These are phyloP conservation scores for Phytophthora quininea DNA, from an alignment of 352 stramenopile species.

Conservation along the genomic window DNA sequence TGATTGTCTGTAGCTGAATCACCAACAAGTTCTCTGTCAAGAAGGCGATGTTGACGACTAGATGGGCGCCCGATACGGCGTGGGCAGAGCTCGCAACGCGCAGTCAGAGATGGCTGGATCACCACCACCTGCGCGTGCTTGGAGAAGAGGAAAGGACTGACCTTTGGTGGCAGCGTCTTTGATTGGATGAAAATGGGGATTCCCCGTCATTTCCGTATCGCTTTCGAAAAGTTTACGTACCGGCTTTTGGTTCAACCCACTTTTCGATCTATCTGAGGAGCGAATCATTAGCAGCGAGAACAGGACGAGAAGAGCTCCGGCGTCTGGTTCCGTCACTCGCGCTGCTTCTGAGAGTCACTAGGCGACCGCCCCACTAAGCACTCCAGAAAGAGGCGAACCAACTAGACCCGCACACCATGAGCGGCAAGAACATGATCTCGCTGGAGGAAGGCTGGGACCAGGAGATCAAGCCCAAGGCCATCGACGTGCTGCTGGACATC, in stretches of 20 bases:
- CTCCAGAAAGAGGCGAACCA: not conserved
- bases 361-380: too few species aligned
- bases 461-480: conserved; percentile 90
- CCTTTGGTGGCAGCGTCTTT: not conserved
- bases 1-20: too few species aligned
- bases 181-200: not conserved
- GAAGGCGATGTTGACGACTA: too few species aligned
- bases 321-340: not conserved
- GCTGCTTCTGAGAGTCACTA: not conserved
- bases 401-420: conserved; percentile 39
- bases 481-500: conserved; percentile 88
- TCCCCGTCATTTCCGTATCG: not conserved
- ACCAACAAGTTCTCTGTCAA: too few species aligned
- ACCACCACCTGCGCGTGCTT: too few species aligned
- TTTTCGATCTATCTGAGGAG: not conserved
- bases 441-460: conserved; percentile 88
- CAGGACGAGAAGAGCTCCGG: not conserved
- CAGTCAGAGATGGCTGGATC: too few species aligned
- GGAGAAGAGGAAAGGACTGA: not conserved
- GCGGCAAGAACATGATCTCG: conserved; percentile 80
- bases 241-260: not conserved
- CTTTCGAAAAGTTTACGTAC: not conserved
- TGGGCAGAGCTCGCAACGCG: too few species aligned
- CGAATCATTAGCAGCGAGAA: not conserved
- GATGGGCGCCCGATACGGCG: too few species aligned